phyloP scores from a whole-genome alignment of 2,329 filamentous ascomycete species.

The Alternaria novae-zelandiae region DNA sequence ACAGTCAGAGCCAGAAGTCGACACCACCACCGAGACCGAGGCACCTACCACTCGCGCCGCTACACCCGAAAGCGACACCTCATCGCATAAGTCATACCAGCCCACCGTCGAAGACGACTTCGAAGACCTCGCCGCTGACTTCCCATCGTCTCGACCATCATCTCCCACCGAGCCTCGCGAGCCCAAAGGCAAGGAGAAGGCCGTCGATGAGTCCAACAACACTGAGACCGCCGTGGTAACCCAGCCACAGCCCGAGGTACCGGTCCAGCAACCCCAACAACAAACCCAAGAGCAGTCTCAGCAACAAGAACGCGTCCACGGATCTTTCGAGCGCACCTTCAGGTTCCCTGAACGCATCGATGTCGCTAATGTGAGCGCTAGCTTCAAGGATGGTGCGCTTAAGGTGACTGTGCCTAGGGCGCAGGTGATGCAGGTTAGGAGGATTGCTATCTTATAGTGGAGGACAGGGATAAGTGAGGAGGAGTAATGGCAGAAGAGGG shows the following conservation, averaged over 20 bases:
- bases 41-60: slow-evolving; percentile 15
- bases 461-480: background rate
- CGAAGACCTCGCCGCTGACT: slow-evolving; percentile 43
- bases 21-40: slow-evolving; percentile 8
- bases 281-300: slow-evolving; percentile 17
- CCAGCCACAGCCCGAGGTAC: slow-evolving; percentile 26
- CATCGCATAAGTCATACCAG: slow-evolving; percentile 44
- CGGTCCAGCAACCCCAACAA: slow-evolving; percentile 18
- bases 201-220: slow-evolving; percentile 18
- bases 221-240: slow-evolving; percentile 24
- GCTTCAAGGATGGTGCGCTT: slow-evolving; percentile 70
- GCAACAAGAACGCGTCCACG: slow-evolving; percentile 64
- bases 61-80: slow-evolving; percentile 39
- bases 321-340: slow-evolving; percentile 72
- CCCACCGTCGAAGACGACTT: slow-evolving; percentile 47
- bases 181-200: slow-evolving; percentile 39
- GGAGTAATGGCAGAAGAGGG: background rate
- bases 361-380: slow-evolving; percentile 66
- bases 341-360: slow-evolving; percentile 70
- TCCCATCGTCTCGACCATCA: slow-evolving; percentile 34
- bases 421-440: slow-evolving; percentile 31
- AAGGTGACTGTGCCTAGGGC: slow-evolving; percentile 70
- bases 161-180: slow-evolving; percentile 25
- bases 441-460: slow-evolving; percentile 37
- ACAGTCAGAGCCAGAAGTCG: slow-evolving; percentile 9